phyloP scores from a whole-genome alignment of 371 early-diverging fungal species.

The Apophysomyces sp. region DNA sequence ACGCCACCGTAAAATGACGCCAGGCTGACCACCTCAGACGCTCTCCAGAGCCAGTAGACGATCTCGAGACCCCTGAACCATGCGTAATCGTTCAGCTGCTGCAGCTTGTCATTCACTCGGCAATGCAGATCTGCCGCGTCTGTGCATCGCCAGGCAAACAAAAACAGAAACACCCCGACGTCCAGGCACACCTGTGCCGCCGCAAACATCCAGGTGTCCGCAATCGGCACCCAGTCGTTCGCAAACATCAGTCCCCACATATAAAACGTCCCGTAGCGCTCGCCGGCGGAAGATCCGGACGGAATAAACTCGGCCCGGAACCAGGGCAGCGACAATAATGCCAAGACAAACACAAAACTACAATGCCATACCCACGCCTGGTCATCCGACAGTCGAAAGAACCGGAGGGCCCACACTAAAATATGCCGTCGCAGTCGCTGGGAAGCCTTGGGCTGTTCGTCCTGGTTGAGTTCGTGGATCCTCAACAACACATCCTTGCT shows the following conservation, averaged over 20 bases:
- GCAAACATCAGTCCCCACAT: slow-evolving; percentile 55
- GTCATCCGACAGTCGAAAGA: slow-evolving; percentile 24
- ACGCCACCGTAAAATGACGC: slow-evolving; percentile 46
- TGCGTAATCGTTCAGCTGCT: slow-evolving; percentile 22
- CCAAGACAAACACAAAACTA: slow-evolving; percentile 40
- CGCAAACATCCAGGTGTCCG: slow-evolving; percentile 78
- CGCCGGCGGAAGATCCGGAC: slow-evolving; percentile 32
- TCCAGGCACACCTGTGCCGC: slow-evolving; percentile 45
- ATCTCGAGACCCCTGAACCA: slow-evolving; percentile 33
- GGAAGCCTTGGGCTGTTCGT: slow-evolving; percentile 7
- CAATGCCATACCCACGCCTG: slow-evolving; percentile 43
- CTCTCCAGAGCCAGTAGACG: slow-evolving; percentile 45
- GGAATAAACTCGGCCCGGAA: slow-evolving; percentile 59
- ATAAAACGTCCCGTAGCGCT: slow-evolving; percentile 56
- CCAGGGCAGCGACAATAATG: slow-evolving; percentile 52
- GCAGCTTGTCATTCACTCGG: slow-evolving; percentile 3
- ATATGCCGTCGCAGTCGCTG: slow-evolving; percentile 22
- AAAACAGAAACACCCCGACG: slow-evolving; percentile 44
- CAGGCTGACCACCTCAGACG: slow-evolving; percentile 30
- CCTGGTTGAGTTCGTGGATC: slow-evolving; percentile 30
- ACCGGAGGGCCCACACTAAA: slow-evolving; percentile 27
- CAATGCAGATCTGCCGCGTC: slow-evolving; percentile 16
- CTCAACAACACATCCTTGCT: slow-evolving; percentile 10
- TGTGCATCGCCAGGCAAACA: slow-evolving; percentile 27
- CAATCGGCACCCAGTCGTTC: slow-evolving; percentile 75